Evolutionary conservation across 306 rosid genomes (phyloP).

Genomic region (Begonia fuchsioides): DNA sequence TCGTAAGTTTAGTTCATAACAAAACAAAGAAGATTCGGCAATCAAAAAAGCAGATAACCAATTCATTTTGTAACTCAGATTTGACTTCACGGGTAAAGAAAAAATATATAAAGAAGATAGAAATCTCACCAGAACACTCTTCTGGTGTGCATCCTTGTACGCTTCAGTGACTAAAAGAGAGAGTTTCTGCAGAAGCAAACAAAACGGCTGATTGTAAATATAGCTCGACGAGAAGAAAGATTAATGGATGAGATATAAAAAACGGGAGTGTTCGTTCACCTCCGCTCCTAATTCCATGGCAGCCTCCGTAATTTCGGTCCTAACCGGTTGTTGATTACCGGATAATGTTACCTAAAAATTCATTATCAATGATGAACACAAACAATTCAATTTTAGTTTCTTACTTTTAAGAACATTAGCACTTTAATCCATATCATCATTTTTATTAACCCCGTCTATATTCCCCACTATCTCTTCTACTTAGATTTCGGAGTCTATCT

Average conservation of each 20-base stretch:
- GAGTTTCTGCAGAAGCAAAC: slow-evolving; percentile 37
- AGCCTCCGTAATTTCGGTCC: slow-evolving; percentile 72
- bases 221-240: background rate
- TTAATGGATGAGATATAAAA: background rate
- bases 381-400: too few relatives aligned
- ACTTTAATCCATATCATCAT: too few relatives aligned
- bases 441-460: too few relatives aligned
- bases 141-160: slow-evolving; percentile 74
- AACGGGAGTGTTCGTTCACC: slow-evolving; percentile 33
- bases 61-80: too few relatives aligned
- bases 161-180: slow-evolving; percentile 73
- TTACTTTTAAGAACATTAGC: too few relatives aligned
- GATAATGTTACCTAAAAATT: slow-evolving; percentile 55
- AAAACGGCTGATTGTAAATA: background rate
- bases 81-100: too few relatives aligned
- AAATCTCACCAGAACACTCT: slow-evolving; percentile 48
- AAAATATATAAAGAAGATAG: background rate
- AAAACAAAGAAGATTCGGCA: too few relatives aligned
- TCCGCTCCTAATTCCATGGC: slow-evolving; percentile 87
- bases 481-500: too few relatives aligned
- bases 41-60: too few relatives aligned
- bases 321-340: slow-evolving; percentile 75
- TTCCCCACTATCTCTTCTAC: too few relatives aligned
- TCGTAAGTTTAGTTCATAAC: background rate
- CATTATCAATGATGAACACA: background rate